Conservation (phyloP, 2,329 filamentous ascomycete species). For the Plectosphaerella cucumerina region DNA sequence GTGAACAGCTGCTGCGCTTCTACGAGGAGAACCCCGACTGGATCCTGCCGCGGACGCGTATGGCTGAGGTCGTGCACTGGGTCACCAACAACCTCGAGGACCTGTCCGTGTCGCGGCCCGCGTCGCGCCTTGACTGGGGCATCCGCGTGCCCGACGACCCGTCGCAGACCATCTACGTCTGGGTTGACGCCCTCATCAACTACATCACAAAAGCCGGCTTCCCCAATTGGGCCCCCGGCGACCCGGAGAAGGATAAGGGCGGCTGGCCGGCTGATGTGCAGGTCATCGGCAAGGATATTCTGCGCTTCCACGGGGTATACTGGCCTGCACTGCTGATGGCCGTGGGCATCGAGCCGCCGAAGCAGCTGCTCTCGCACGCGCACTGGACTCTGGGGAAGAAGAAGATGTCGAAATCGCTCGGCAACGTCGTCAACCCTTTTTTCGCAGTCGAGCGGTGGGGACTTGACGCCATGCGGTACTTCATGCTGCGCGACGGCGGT, state of each 20-base stretch:
- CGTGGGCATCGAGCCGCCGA: conserved; percentile 72
- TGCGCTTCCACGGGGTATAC: conserved; percentile 95
- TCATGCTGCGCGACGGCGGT: conserved; percentile 76
- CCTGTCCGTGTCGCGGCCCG: conserved; percentile 82
- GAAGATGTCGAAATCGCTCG: conserved; percentile 96
- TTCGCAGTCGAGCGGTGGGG: conserved; percentile 87
- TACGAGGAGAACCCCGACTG: conserved; percentile 75
- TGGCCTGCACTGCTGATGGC: conserved; percentile 97
- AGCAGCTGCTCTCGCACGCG: conserved; percentile 78
- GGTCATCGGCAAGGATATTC: conserved; percentile 93
- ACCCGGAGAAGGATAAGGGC: conserved; percentile 43
- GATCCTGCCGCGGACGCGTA: conserved; percentile 67
- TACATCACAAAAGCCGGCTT: conserved; percentile 83
- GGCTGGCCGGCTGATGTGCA: conserved; percentile 92
- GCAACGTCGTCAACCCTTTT: conserved; percentile 93
- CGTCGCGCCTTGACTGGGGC: conserved; percentile 77
- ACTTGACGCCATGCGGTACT: conserved; percentile 84
- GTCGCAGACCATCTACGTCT: conserved; percentile 92
- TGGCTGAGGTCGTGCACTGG: conserved; percentile 74
- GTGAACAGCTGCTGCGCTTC: conserved; percentile 72
- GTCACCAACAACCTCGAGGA: conserved; percentile 78
- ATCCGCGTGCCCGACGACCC: conserved; percentile 81
- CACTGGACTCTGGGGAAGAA: conserved; percentile 91
- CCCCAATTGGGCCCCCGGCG: conserved; percentile 64
- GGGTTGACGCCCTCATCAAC: conserved; percentile 94